Conservation (phyloP, 2,329 filamentous ascomycete genomes). For the Cladophialophora carrionii region DNA sequence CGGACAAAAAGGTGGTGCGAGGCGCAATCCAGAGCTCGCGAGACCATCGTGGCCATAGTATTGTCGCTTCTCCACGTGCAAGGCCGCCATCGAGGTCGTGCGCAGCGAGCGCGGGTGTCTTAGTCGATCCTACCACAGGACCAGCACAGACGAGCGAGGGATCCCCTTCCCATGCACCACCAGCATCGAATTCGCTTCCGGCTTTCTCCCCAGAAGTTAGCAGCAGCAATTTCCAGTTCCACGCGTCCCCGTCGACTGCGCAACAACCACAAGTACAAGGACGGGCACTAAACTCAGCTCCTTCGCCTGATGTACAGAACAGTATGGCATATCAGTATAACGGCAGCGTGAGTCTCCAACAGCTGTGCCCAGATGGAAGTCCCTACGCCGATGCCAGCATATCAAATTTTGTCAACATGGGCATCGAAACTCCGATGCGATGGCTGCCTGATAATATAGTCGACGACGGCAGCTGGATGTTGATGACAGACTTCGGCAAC, state of each 20-base stretch:
- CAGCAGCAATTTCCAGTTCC: neutral
- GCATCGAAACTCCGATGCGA: constrained; percentile 18
- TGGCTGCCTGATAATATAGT: constrained; percentile 19
- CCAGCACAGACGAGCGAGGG: neutral
- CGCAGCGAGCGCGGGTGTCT: neutral
- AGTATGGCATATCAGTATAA: neutral
- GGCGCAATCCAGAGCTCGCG: neutral
- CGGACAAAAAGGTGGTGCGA: constrained; percentile 5
- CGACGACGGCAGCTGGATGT: constrained; percentile 22
- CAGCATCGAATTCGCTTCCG: neutral
- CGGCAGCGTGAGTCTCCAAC: constrained; percentile 3
- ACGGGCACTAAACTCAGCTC: neutral
- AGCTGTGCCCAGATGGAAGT: neutral
- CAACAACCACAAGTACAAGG: constrained; percentile 1
- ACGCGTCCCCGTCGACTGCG: neutral
- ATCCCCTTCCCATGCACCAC: neutral
- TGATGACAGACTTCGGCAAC: constrained; percentile 18
- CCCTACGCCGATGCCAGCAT: neutral
- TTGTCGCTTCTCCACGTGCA: neutral
- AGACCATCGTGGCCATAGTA: neutral
- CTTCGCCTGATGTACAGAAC: neutral
- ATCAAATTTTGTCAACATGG: constrained; percentile 1
- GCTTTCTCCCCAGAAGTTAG: neutral
- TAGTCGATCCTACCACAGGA: neutral
- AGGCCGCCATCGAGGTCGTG: neutral